Conservation (phyloP, 441 rosid genomes). For the Gossypium schwendimanii region DNA sequence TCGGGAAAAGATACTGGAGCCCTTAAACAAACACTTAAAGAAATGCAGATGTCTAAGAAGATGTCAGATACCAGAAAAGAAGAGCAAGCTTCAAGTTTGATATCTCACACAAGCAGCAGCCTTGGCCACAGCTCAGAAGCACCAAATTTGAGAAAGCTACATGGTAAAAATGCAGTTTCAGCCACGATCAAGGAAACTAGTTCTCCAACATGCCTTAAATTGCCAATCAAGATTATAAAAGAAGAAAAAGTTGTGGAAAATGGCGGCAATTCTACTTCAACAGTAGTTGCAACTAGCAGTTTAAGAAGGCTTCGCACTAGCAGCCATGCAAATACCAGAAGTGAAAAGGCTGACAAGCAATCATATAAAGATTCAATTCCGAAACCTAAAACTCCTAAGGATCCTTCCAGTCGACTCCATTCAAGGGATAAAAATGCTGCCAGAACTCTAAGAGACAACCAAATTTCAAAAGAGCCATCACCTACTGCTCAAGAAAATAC, state of each 20-base stretch:
- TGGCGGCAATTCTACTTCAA: constrained; percentile 24
- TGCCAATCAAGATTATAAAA: constrained; percentile 54
- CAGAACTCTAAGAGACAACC: constrained; percentile 23
- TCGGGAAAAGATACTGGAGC: constrained; percentile 88
- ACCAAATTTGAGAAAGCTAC: constrained; percentile 16
- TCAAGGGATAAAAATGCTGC: constrained; percentile 28
- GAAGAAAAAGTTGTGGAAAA: constrained; percentile 35
- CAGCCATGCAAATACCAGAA: constrained; percentile 29
- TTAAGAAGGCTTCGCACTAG: constrained; percentile 25
- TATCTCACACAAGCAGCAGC: constrained; percentile 25
- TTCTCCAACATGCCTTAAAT: constrained; percentile 38
- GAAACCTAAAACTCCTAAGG: constrained; percentile 30
- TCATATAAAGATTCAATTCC: constrained; percentile 37
- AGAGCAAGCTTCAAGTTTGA: constrained; percentile 24
- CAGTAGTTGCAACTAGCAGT: constrained; percentile 3
- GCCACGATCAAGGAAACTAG: constrained; percentile 24
- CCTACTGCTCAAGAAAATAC: constrained; percentile 25
- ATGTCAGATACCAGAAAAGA: constrained; percentile 34
- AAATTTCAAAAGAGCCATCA: constrained; percentile 29
- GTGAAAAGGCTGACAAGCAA: constrained; percentile 15
- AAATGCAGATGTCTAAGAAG: constrained; percentile 67
- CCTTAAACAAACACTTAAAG: constrained; percentile 81
- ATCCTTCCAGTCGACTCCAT: constrained; percentile 25
- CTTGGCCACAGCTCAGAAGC: constrained; percentile 29
- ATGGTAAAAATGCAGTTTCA: constrained; percentile 25